A percentile compares a stretch with the other conserved stretches of the same genome.
These are phyloP conservation scores for Umbilicaria muhlenbergii DNA, from an alignment of 495 filamentous ascomycete species.

Conservation along the genomic window DNA sequence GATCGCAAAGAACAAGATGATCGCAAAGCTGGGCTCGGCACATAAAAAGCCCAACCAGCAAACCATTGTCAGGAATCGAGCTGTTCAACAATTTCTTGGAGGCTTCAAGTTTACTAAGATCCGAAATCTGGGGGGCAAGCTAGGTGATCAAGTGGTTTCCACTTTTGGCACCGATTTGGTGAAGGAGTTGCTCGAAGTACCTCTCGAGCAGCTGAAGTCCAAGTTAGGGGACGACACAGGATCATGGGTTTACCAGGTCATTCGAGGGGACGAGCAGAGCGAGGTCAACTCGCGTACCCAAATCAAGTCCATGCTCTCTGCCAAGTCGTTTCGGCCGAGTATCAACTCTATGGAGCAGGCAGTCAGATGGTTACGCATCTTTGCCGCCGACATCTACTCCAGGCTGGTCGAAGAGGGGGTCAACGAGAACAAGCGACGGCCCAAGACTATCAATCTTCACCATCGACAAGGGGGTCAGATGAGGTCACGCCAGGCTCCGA, in stretches of 20 bases:
- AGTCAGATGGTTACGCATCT: conserved; percentile 76
- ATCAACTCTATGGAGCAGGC: conserved; percentile 73
- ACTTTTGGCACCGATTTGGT: conserved; percentile 69
- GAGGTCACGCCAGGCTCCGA: conserved; percentile 55
- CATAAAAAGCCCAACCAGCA: conserved; percentile 90
- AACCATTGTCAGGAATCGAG: conserved; percentile 75
- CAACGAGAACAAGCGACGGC: conserved; percentile 73
- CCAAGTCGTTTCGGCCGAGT: conserved; percentile 82
- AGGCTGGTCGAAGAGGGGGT: conserved; percentile 86
- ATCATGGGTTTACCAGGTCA: conserved; percentile 71
- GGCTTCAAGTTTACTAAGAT: conserved; percentile 94
- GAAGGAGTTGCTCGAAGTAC: conserved; percentile 53
- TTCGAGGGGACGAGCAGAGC: conserved; percentile 72
- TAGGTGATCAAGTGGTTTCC: conserved; percentile 69
- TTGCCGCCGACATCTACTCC: conserved; percentile 81
- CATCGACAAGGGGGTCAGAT: conserved; percentile 56
- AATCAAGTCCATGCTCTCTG: conserved; percentile 96
- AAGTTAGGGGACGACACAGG: conserved; percentile 78
- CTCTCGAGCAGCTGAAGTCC: conserved; percentile 63
- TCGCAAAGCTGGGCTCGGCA: conserved; percentile 82
- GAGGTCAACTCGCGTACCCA: conserved; percentile 85
- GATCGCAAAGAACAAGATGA: conserved; percentile 81
- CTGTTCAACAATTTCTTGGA: conserved; percentile 62
- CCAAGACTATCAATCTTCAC: conserved; percentile 70
- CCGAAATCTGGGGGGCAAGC: conserved; percentile 86